Evolutionary conservation across 257 asterid species (phyloP).

Genomic region (Nicotiana obtusifolia): DNA sequence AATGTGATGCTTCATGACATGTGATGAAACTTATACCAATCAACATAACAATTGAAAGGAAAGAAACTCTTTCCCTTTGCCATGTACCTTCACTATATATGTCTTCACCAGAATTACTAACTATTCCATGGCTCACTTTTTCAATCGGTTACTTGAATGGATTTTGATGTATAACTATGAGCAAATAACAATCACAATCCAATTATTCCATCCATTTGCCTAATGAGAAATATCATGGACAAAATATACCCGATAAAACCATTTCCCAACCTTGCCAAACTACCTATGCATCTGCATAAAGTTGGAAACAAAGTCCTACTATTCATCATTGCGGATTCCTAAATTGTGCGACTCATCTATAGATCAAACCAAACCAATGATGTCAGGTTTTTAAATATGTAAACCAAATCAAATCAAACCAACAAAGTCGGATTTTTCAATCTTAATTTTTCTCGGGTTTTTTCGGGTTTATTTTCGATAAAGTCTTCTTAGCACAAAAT

Average conservation of each 20-base stretch:
- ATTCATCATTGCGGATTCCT: not conserved
- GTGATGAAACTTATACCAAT: not conserved
- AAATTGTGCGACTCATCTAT: not conserved
- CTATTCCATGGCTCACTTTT: not conserved
- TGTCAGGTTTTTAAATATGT: too few relatives aligned
- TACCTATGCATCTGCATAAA: not conserved
- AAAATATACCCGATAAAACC: not conserved
- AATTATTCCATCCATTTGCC: not conserved
- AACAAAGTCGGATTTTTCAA: too few relatives aligned
- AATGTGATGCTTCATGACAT: not conserved
- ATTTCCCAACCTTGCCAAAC: not conserved
- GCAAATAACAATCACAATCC: not conserved
- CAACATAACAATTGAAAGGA: not conserved
- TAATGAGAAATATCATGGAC: not conserved
- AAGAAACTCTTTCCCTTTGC: not conserved
- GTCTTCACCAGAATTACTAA: not conserved
- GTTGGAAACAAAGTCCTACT: not conserved
- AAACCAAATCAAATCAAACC: too few relatives aligned
- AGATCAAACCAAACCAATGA: too few relatives aligned
- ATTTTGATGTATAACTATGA: not conserved
- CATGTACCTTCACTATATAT: not conserved
- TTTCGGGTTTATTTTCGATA: too few relatives aligned
- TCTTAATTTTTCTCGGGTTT: too few relatives aligned
- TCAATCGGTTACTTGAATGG: not conserved
- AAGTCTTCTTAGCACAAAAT: too few relatives aligned